Evolutionary conservation across 768 basidiomycete species (phyloP), one percentile per base, ranked within the genome.

Genomic region (Panaeolus papilionaceus): DNA sequence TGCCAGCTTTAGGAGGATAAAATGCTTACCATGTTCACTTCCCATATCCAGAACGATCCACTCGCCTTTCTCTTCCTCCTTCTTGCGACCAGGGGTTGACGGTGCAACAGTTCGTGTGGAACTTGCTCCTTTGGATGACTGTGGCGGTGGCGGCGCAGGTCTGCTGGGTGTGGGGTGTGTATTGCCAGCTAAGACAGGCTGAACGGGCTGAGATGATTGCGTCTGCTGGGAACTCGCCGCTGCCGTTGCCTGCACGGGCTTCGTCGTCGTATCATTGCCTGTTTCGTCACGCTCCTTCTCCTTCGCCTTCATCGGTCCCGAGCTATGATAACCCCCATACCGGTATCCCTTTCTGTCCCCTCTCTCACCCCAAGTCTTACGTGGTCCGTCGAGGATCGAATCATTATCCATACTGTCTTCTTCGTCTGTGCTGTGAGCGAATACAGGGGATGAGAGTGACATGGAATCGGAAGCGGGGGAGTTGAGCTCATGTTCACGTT

Each of bases 1-100:
- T 23, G 23, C 23, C 23, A 23, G 23, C 23, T 23, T 23, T 23
- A 23, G 23, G 23, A 23, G 23, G 23, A 23, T 23, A 23, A 23
- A 23, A 23, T 23, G 23, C 72, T 40, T 64, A 83, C 85, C 85
- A 58, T 75, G 74, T 63, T 85, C 85, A 66, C 80, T 80, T 3
- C 83, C 81, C 75, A 88, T 73, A 72, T 88, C 87, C 20, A 88
- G 75, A 9, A 84, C 81, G 18, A 88, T 77, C 84, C 83, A 88
- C 64, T 87, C 86, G 0, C 77, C 80, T 33, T 77, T 78, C 10
- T 78, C 77, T 1, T 75, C 76, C 10, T 72, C 70, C 62, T 70
- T 71, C 61, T 68, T 71, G 14, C 40, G 58, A 39, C 67, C 71
- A 39, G 70, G 63, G 6, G 54, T 39, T 58, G 63, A 23, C 20